Percentiles rank a stretch among this genome's conserved stretches.
These are phyloP conservation scores for Drosera spatulata DNA, from an alignment of 179 eudicot genomes.

Conservation along the genomic window DNA sequence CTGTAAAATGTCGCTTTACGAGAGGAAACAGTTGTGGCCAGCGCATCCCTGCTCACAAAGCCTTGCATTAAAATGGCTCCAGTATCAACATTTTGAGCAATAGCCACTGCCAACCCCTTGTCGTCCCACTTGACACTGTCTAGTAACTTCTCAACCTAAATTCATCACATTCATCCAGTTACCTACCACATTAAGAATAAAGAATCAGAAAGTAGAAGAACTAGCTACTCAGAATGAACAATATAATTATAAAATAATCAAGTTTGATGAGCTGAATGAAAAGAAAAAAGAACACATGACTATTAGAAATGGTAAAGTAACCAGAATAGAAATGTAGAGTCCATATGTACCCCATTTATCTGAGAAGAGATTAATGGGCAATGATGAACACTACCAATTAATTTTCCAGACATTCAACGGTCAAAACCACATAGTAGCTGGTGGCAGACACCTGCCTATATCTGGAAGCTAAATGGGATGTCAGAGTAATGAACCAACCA, in stretches of 20 bases:
- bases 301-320: slow-evolving; percentile 12
- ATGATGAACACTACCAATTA: too few species aligned
- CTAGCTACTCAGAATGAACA: not conserved
- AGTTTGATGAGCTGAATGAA: not conserved
- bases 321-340: slow-evolving; percentile 15
- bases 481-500: too few species aligned
- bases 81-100: slow-evolving; percentile 91
- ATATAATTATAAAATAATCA: not conserved
- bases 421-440: too few species aligned
- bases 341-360: too few species aligned
- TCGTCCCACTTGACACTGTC: slow-evolving; percentile 95
- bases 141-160: slow-evolving; percentile 64
- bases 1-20: slow-evolving; percentile 91
- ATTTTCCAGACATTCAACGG: too few species aligned
- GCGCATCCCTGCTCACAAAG: slow-evolving; percentile 85
- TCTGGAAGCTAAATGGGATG: too few species aligned
- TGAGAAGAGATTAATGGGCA: too few species aligned
- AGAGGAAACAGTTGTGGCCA: slow-evolving; percentile 62
- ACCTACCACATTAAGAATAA: slow-evolving; percentile 7
- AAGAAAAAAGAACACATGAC: not conserved
- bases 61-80: slow-evolving; percentile 98
- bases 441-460: too few species aligned
- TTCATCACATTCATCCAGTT: slow-evolving; percentile 16
- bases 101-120: slow-evolving; percentile 95
- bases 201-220: not conserved